Evolutionary conservation across 1,284 basidiomycete species (phyloP).

Genomic region (Ganoderma meredithae): DNA sequence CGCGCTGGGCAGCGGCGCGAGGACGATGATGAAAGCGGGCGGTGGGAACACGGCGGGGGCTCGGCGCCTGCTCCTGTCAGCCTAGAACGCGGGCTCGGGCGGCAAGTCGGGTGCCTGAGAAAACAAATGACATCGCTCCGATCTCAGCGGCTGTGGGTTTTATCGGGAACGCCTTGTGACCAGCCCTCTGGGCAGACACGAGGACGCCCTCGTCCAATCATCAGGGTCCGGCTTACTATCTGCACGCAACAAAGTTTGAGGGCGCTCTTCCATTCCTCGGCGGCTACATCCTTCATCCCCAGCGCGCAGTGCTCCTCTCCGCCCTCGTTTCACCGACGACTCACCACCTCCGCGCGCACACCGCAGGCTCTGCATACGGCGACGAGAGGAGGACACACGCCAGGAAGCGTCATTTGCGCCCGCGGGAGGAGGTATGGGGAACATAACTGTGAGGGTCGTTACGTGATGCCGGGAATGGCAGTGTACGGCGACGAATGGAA

Average conservation of each 20-base stretch:
- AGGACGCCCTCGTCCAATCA: conserved; percentile 30
- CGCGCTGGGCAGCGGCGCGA: neutral
- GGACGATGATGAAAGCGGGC: neutral
- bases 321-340: conserved; percentile 17
- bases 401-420: conserved; percentile 22
- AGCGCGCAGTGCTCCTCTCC: conserved; percentile 8
- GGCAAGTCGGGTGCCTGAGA: conserved; percentile 40
- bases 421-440: conserved; percentile 16
- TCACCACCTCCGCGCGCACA: neutral
- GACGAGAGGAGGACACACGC: neutral
- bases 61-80: conserved; percentile 15
- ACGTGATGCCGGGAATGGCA: conserved; percentile 28
- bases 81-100: conserved; percentile 30
- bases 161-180: conserved; percentile 39
- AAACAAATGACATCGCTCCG: conserved; percentile 41
- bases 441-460: conserved; percentile 23
- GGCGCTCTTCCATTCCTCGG: conserved; percentile 34
- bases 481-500: conserved; percentile 24
- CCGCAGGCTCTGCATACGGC: neutral
- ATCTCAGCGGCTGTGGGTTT: conserved; percentile 45
- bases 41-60: neutral
- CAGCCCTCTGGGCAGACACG: conserved; percentile 33
- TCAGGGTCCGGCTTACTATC: conserved; percentile 23
- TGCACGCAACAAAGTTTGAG: conserved; percentile 26
- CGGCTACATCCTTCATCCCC: conserved; percentile 20